Evolutionary conservation across 2,329 filamentous ascomycete species (phyloP).

Genomic region (Fusarium oxysporum): DNA sequence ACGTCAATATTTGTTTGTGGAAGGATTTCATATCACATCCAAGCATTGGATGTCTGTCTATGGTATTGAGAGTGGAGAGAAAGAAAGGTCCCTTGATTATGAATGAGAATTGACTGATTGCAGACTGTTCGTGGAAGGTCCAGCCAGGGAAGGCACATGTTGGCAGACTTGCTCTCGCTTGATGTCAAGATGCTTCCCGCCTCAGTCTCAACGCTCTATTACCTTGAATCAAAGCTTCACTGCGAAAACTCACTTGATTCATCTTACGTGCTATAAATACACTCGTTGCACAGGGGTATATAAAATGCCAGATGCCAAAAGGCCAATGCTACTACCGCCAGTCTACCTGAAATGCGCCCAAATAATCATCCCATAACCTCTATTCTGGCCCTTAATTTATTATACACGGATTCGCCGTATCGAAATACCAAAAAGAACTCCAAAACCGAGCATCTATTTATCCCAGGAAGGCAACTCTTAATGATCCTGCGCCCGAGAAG

Average conservation of each 20-base stretch:
- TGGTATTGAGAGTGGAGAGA: conserved; percentile 7
- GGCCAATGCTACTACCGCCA: neutral
- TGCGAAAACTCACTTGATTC: no score
- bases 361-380: neutral
- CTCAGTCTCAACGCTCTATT: neutral
- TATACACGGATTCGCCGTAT: neutral
- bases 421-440: neutral
- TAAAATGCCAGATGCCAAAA: no score
- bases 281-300: no score
- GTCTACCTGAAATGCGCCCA: neutral
- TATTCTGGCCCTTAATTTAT: neutral
- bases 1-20: neutral
- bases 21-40: neutral
- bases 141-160: neutral
- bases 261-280: no score
- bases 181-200: neutral
- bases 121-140: neutral
- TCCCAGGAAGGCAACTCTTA: conserved; percentile 4
- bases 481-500: conserved; percentile 38
- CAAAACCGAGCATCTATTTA: neutral
- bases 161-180: neutral
- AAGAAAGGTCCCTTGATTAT: neutral
- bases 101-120: neutral
- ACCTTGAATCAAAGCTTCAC: no score
- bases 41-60: neutral